Evolutionary conservation across 352 stramenopile genomes (phyloP), one percentile per base, ranked within the genome.

Genomic region (Pythium dissotocum): DNA sequence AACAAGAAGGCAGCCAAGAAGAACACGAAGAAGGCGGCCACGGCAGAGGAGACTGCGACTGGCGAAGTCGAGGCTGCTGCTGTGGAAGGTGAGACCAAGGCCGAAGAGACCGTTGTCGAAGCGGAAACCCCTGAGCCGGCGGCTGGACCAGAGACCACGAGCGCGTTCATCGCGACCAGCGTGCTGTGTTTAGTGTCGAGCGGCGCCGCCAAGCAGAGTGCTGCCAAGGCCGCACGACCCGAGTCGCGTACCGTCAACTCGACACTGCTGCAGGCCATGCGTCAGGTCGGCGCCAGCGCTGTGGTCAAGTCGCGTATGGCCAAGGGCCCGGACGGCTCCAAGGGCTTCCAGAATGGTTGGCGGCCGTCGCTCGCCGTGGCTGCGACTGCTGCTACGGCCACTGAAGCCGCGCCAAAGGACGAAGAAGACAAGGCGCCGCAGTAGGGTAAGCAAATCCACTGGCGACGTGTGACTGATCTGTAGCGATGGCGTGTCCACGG

Each of bases 271-370:
- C 76, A 89, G 61, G 83, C 81, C 1, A 89, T 90, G 84, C 83
- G 78, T 6, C 78, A 87, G 44, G 72, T 88, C 28, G 80, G 82
- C 21, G 82, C 76, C n/a, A 88, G 74, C 28, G 82, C 84, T 0
- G 77, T 89, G 58, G 80, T 80, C 30, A 70, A 73, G 26, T 89
- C 81, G 44, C 80, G 85, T 52, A 93, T 89, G 77, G 87, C 84
- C 14, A 90, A 87, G 62, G 87, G 87, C 4, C 87, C 84, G 1
- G 80, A 94, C 61, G 87, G 84, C 65, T 83, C 84, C 26, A 83
- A 85, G 54, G 87, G 87, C 5, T 94, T 94, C 72, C 44, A 33
- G 49, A 64, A 76, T 5, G 82, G 82, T 16, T 93, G 87, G 87
- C 76, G 80, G 44, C 24, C 42, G 28, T 30, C 49, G 2, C 53